Base-by-base conservation (phyloP, 2,329 filamentous ascomycete genomes). In the Pseudopithomyces maydicus region DNA sequence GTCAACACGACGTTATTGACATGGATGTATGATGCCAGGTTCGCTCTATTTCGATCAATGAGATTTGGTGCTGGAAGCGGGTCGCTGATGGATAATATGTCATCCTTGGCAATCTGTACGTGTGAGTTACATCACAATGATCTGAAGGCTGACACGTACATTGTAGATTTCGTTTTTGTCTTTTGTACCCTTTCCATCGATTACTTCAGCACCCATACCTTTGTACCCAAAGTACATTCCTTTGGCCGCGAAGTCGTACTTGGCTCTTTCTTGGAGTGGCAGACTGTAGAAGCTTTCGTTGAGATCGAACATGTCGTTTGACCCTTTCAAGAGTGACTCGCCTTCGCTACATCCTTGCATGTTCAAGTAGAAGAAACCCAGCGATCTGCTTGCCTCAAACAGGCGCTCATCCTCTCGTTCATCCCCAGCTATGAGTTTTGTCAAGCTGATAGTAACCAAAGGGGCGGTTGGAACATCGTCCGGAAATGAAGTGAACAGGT, bases 91-190 rank as follows among this genome's bases (percentile, higher is more conserved):
- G 44, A 49, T n/a, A 54, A 23, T 2, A 48, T 54, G 19, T 48
- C 52, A 22, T 54, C 52, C 36, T 54, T 54, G 11, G 52, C 48
- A 12, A 54, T 48, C 52, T 48, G 42, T 11, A 17, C 10, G 23
- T 19, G 41, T 10, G 2, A 14, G 5, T 22, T 6, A 49, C 7
- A 11, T 12, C 3, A 14, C 14, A n/a, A 12, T 19, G 5, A 23
- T 44, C 23, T 14, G n/a, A 1, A 39, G 45, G 15, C 6, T 6
- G 23, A 26, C 8, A 42, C 10, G 1, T 36, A 54, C 52, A 17
- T 48, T 54, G 43, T 55, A 50, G 17, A 49, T 49, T 23, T 55
- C 44, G 32, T 55, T 55, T 17, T 43, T 55, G 8, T 55, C 52
- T 49, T 45, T 29, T 20, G 52, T n/a, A n/a, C n/a, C 52, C 14